Conservation (phyloP, 257 asterid genomes). For the Lantana camara region DNA sequence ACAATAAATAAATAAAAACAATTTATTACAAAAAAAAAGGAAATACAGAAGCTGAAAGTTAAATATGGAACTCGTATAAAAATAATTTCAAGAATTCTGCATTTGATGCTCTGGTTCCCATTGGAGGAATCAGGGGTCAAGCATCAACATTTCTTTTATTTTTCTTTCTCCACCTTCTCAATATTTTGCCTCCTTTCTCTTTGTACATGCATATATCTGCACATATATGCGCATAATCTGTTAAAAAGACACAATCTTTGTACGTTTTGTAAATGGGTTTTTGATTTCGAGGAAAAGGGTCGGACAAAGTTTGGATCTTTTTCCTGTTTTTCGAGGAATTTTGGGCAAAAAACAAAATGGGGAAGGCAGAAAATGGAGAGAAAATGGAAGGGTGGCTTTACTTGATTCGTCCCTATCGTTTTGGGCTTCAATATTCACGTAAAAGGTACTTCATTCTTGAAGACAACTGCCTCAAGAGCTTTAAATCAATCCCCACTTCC, state of each 20-base stretch:
- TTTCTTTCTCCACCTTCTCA: conserved; percentile 40
- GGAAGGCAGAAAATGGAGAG: conserved; percentile 53
- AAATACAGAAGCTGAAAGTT: conserved; percentile 16
- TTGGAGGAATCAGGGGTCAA: conserved; percentile 70
- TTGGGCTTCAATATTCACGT: conserved; percentile 85
- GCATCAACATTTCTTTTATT: conserved; percentile 3
- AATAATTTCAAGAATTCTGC: conserved; percentile 32
- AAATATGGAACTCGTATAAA: conserved; percentile 23
- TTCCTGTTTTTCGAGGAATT: neutral
- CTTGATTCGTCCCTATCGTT: conserved; percentile 68
- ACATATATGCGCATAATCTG: conserved; percentile 24
- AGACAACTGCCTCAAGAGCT: conserved; percentile 81
- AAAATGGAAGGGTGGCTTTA: conserved; percentile 92
- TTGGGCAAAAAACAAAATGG: conserved; percentile 33
- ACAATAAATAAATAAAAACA: neutral
- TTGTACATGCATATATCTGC: conserved; percentile 18
- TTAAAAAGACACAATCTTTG: conserved; percentile 19
- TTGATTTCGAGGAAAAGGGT: conserved; percentile 11
- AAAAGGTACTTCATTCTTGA: conserved; percentile 82
- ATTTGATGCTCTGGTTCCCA: conserved; percentile 80
- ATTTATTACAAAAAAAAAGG: neutral
- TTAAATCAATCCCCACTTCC: conserved; percentile 71
- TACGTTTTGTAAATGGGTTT: conserved; percentile 34
- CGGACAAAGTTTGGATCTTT: conserved; percentile 34
- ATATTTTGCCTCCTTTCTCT: conserved; percentile 8